Base-by-base conservation (phyloP, 805 yeast genomes). In the Sugiyamaella smithiae region DNA sequence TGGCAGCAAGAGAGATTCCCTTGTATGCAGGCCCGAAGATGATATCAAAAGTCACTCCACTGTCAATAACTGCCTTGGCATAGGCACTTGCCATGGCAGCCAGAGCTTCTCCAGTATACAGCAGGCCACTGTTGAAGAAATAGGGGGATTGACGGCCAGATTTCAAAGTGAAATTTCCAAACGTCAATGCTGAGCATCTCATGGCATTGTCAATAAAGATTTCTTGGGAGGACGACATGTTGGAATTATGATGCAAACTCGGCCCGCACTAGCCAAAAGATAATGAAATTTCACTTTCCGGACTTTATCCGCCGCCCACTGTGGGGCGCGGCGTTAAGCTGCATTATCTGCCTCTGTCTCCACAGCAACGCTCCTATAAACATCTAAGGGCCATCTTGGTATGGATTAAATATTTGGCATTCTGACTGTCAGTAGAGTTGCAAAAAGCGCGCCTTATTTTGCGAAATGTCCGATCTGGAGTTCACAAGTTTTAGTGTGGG, bases 11-110 rank as follows among this genome's bases (percentile, higher is more conserved):
- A 19, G 99, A 95, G 59, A 91, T 91, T 16, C 99, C 99, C 71
- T 93, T 93, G 71, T 91, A 91, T 24, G 99, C 99, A 8, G 99
- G 99, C 5, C 99, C 99, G 63, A 91, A 91, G 48, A 91, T 72
- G 37, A 93, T 82, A 62, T 91, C 98, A 60, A 91, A 90, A 65
- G 89, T 84, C 44, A 91, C 63, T 4, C 85, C 91, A 0, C 91
- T 78, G 42, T 78, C 81, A 57, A 90, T 82, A 57, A 91, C 91
- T 24, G 96, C 85, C 50, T 79, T 76, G 25, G 99, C 98, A 64
- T 90, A 93, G 5, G 96, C 85, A 4, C 84, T 78, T 17, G 96
- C 97, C 58, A 91, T 73, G 35, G 82, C 80, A n/a, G 88, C 80
- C 52, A 91, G 74, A 50, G 85, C 76, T 56, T 77, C 78, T 32